Conservation (phyloP, 345 rosid species). For the Firmiana major region DNA sequence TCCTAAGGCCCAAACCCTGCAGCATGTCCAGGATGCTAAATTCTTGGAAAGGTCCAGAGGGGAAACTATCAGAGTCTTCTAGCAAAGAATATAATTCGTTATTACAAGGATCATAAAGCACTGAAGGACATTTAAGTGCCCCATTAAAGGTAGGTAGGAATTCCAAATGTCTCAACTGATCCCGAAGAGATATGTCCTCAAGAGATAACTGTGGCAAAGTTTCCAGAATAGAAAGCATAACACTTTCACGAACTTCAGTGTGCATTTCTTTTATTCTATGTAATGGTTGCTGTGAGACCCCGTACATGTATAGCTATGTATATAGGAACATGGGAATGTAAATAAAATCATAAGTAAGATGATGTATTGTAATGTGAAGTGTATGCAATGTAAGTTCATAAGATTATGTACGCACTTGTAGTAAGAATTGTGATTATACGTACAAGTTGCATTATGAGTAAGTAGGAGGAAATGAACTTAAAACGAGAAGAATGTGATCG, state of each 20-base stretch:
- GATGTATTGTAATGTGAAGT: too few relatives aligned
- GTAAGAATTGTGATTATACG: too few relatives aligned
- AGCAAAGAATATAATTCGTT: slow-evolving; percentile 81
- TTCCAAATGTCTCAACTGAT: slow-evolving; percentile 64
- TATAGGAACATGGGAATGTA: too few relatives aligned
- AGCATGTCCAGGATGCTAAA: slow-evolving; percentile 76
- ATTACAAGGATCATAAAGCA: slow-evolving; percentile 80
- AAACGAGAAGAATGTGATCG: too few relatives aligned
- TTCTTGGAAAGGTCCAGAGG: slow-evolving; percentile 59
- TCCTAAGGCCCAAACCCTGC: slow-evolving; percentile 80
- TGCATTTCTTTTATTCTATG: slow-evolving; percentile 54
- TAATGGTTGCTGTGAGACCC: too few relatives aligned
- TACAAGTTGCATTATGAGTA: too few relatives aligned
- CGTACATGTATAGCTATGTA: too few relatives aligned
- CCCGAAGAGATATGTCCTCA: slow-evolving; percentile 68
- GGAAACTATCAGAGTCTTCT: slow-evolving; percentile 78
- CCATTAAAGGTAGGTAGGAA: slow-evolving; percentile 77
- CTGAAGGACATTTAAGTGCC: slow-evolving; percentile 55
- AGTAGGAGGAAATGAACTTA: too few relatives aligned
- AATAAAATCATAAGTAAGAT: too few relatives aligned
- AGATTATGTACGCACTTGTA: too few relatives aligned
- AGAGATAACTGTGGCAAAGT: slow-evolving; percentile 77
- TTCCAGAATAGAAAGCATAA: slow-evolving; percentile 77
- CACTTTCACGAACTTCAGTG: slow-evolving; percentile 65
- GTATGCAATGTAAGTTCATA: too few relatives aligned